Evolutionary conservation across 208 protist genomes (phyloP).

Genomic region (Leishmania braziliensis): DNA sequence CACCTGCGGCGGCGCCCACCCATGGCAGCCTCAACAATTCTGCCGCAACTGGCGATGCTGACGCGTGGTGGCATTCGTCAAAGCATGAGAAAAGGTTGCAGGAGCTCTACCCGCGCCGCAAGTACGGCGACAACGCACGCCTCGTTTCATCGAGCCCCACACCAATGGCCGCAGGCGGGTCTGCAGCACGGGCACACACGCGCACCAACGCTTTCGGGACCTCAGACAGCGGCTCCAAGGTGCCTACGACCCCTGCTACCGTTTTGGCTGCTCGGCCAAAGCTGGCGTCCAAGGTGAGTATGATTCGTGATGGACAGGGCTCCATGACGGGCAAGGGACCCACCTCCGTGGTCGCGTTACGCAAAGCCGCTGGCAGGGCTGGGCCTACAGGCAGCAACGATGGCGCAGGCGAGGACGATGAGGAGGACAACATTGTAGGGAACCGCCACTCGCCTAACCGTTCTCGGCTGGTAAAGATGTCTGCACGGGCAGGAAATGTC

Average conservation of each 20-base stretch:
- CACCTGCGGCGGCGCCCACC: background rate
- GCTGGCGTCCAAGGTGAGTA: slow-evolving; percentile 17
- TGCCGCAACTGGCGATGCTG: slow-evolving; percentile 34
- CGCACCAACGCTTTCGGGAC: background rate
- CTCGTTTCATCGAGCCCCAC: slow-evolving; percentile 8
- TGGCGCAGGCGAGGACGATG: slow-evolving; percentile 10
- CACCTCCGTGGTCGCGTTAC: background rate
- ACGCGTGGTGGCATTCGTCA: slow-evolving; percentile 75
- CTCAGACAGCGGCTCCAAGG: background rate
- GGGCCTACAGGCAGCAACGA: slow-evolving; percentile 1
- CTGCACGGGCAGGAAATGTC: slow-evolving; percentile 3
- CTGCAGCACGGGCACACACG: background rate
- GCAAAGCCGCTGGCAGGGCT: slow-evolving; percentile 6
- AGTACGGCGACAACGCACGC: slow-evolving; percentile 59
- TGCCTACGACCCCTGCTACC: background rate
- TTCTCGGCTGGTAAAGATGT: slow-evolving; percentile 13
- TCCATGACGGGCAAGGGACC: slow-evolving; percentile 8
- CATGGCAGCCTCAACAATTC: background rate
- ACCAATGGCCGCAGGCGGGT: background rate
- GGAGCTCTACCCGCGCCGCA: slow-evolving; percentile 67
- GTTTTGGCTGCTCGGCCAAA: slow-evolving; percentile 6
- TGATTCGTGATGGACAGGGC: slow-evolving; percentile 20
- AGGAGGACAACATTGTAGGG: slow-evolving; percentile 10
- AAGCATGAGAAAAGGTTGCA: slow-evolving; percentile 63
- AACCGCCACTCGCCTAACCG: background rate